Evolutionary conservation across 345 rosid species (phyloP).

Genomic region (Populus deltoides): DNA sequence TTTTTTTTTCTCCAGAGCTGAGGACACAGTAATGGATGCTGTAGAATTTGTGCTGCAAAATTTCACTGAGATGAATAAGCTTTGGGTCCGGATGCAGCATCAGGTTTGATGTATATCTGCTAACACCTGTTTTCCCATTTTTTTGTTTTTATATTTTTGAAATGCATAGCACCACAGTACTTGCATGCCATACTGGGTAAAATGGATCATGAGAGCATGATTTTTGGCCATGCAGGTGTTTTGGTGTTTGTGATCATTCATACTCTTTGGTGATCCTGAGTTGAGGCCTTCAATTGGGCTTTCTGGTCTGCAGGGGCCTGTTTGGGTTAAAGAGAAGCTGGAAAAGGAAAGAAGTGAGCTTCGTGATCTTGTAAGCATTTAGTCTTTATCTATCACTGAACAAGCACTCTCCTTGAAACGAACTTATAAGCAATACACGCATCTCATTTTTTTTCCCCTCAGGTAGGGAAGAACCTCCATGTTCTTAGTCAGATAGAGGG

Average conservation of each 20-base stretch:
- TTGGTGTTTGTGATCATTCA: slow-evolving; percentile 89
- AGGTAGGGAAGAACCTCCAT: slow-evolving; percentile 99
- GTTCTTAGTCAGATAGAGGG: slow-evolving; percentile 98
- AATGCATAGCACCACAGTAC: slow-evolving; percentile 51
- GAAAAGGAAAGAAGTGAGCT: slow-evolving; percentile 99
- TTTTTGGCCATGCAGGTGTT: slow-evolving; percentile 94
- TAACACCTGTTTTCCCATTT: slow-evolving; percentile 22
- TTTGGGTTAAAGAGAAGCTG: slow-evolving; percentile 91
- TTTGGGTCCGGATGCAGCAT: slow-evolving; percentile 99
- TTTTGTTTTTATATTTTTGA: slow-evolving; percentile 39
- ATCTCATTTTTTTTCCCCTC: slow-evolving; percentile 13
- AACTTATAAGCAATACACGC: neutral
- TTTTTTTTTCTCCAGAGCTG: slow-evolving; percentile 54
- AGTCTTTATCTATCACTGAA: slow-evolving; percentile 33
- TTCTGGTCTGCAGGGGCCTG: slow-evolving; percentile 99
- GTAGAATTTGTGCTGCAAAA: slow-evolving; percentile 95
- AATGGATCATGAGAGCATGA: slow-evolving; percentile 73
- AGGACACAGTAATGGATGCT: slow-evolving; percentile 76
- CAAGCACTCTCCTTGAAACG: neutral
- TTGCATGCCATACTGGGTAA: slow-evolving; percentile 62
- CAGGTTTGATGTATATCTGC: slow-evolving; percentile 77
- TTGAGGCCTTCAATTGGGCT: slow-evolving; percentile 96
- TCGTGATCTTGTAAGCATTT: slow-evolving; percentile 92
- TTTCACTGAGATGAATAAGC: slow-evolving; percentile 97
- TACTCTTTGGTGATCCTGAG: slow-evolving; percentile 91